Evolutionary conservation across 805 yeast species (phyloP), one percentile per base, ranked within the genome.

Genomic region (Debaryomyces hansenii): DNA sequence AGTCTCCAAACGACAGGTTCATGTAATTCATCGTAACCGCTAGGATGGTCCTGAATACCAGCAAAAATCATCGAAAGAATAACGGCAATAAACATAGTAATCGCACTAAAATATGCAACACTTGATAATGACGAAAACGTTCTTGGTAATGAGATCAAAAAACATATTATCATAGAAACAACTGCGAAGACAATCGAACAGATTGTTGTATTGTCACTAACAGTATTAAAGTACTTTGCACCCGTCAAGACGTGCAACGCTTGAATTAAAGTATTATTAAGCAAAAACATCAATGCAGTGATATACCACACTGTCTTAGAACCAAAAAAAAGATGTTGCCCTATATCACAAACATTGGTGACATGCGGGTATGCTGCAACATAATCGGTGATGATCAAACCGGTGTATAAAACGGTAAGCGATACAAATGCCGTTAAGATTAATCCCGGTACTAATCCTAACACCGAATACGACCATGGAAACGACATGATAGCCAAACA

Each of bases 401-500:
- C 83, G 1, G 86, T 81, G 62, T 81, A 81, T 27, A 78, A 63
- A 20, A 77, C 80, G 5, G 79, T 72, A 18, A 71, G 49, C 1
- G 84, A 70, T 4, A 80, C 80, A 43, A 76, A 75, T 1, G 72
- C 71, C 0, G 85, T 81, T 41, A 80, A 55, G 24, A 81, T 76
- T 21, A 81, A 63, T 1, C 85, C 86, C 1, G 84, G 83, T 1
- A 80, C 76, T 7, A 81, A 60, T 0, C 86, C 86, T 15, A 81
- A 62, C 3, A 80, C 80, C 2, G 84, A 78, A 53, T 78, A 81
- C 9, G 83, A 77, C 84, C 84, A 79, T 0, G 86, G 86, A 58
- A 81, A 81, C n/a, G 83, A 77, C 81, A 81, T 72, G 48, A 80
- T 79, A 11, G 85, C 85, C 49, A 81, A 66, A 53, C 84, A 82